These are phyloP conservation scores for Penicillium argentinense DNA, from an alignment of 495 filamentous ascomycete species.

Conservation along the genomic window DNA sequence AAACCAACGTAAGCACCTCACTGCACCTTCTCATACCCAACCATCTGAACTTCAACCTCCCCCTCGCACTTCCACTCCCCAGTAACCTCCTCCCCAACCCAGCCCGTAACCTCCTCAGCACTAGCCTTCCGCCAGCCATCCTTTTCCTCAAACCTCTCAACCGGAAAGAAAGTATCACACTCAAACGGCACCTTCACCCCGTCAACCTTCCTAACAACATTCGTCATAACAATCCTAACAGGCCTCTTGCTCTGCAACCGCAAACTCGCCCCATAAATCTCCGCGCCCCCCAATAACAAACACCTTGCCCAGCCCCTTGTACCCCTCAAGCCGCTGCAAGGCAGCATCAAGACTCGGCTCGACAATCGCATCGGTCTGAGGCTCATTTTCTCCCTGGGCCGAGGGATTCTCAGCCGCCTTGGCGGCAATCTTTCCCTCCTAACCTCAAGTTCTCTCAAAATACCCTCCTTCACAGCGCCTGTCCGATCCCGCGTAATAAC, in stretches of 20 bases:
- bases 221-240: conserved; percentile 47
- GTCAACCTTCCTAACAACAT: conserved; percentile 50
- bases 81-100: conserved; percentile 45
- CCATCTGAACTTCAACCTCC: conserved; percentile 44
- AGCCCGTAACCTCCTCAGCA: conserved; percentile 37
- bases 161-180: conserved; percentile 86
- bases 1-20: no score
- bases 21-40: conserved; percentile 41
- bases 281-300: conserved; percentile 90
- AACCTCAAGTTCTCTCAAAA: conserved; percentile 24
- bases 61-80: conserved; percentile 42
- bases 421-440: conserved; percentile 25
- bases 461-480: conserved; percentile 26
- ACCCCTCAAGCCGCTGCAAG: conserved; percentile 38
- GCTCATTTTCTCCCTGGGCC: no score
- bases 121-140: conserved; percentile 41
- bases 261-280: conserved; percentile 77
- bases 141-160: conserved; percentile 36
- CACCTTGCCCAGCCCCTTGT: conserved; percentile 45
- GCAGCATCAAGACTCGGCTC: conserved; percentile 56
- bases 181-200: conserved; percentile 64
- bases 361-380: conserved; percentile 37
- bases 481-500: conserved; percentile 61
- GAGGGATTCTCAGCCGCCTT: no score
- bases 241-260: conserved; percentile 19